Conservation (phyloP, 2,329 filamentous ascomycete genomes). For the Emergomyces orientalis region DNA sequence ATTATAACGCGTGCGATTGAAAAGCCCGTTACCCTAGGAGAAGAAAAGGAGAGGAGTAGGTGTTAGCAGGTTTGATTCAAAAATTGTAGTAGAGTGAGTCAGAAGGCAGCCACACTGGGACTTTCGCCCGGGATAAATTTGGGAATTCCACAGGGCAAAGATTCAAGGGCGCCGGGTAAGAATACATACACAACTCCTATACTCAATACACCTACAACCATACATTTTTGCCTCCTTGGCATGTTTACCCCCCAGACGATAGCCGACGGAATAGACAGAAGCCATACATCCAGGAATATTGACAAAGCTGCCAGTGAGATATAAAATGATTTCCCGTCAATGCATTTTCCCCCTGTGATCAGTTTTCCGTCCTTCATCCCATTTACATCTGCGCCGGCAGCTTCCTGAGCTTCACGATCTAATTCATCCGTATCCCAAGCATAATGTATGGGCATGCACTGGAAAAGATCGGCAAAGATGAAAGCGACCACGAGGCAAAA, state of each 20-base stretch:
- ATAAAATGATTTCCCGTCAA: conserved; percentile 26
- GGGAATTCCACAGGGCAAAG: not conserved
- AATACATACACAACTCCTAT: conserved; percentile 10
- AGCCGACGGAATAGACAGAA: conserved; percentile 16
- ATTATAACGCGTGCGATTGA: conserved; percentile 1
- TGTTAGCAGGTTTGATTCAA: not conserved
- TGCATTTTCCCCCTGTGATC: conserved; percentile 22
- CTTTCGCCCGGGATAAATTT: not conserved
- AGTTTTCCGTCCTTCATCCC: conserved; percentile 8
- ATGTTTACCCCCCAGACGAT: conserved; percentile 15
- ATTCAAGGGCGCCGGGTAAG: too few relatives aligned
- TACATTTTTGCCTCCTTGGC: conserved; percentile 10
- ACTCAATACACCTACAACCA: conserved; percentile 12
- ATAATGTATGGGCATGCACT: conserved; percentile 31
- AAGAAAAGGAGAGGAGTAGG: not conserved
- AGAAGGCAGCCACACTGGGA: not conserved
- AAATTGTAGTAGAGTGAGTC: not conserved
- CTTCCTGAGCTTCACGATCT: conserved; percentile 1
- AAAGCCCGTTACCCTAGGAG: not conserved
- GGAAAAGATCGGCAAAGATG: conserved; percentile 33
- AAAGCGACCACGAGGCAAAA: conserved; percentile 27
- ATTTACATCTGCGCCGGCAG: conserved; percentile 1
- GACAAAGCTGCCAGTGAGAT: conserved; percentile 31
- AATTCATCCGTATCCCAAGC: conserved; percentile 23
- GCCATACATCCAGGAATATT: conserved; percentile 36